Percentiles rank a stretch among this genome's conserved stretches.
Conservation (phyloP, 2,329 filamentous ascomycete species). For the Huntiella moniliformis region DNA sequence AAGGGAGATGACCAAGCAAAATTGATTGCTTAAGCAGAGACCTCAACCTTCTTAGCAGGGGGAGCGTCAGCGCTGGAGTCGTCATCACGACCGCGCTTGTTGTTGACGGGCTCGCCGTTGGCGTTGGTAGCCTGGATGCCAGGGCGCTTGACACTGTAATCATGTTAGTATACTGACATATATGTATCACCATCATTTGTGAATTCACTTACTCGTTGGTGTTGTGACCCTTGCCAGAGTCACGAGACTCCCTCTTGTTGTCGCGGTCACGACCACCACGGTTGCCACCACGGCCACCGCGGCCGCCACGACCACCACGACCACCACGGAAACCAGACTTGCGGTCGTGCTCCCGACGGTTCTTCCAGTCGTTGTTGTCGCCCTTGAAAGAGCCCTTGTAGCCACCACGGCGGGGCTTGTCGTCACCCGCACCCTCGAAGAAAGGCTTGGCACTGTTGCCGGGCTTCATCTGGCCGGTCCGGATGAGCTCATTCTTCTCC, state of each 20-base stretch:
- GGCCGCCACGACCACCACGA: constrained; percentile 21
- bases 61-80: constrained; percentile 24
- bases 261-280: constrained; percentile 16
- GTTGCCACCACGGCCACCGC: constrained; percentile 22
- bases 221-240: constrained; percentile 16
- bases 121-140: constrained; percentile 28
- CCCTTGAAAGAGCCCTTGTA: constrained; percentile 23
- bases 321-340: constrained; percentile 36
- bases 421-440: constrained; percentile 28
- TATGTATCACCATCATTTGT: neutral
- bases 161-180: constrained; percentile 12
- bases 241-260: constrained; percentile 11
- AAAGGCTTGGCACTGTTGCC: constrained; percentile 27
- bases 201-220: constrained; percentile 18
- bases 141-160: constrained; percentile 20
- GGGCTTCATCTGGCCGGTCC: constrained; percentile 48
- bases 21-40: constrained; percentile 15
- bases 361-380: constrained; percentile 43
- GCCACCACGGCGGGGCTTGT: constrained; percentile 18
- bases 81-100: constrained; percentile 38
- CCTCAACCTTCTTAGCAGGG: constrained; percentile 44
- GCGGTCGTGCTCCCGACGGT: constrained; percentile 42
- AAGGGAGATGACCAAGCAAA: neutral
- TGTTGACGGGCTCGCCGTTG: constrained; percentile 22
- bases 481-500: constrained; percentile 56